Evolutionary conservation across 768 basidiomycete species (phyloP), one percentile per base, ranked within the genome.

Genomic region (Amanita jacksonii): DNA sequence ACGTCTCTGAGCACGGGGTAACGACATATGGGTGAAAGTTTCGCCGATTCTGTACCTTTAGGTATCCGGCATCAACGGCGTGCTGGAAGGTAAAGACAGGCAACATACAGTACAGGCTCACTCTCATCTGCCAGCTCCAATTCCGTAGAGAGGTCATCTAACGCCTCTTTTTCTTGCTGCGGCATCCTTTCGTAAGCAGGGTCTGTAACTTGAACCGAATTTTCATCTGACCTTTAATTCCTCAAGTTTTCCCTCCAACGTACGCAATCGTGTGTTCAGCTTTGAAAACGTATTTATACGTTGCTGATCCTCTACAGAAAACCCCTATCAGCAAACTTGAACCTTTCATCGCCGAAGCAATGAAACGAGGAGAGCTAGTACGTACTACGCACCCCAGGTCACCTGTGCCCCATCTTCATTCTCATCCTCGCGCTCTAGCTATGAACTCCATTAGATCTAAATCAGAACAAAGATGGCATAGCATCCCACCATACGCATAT

Each of bases 141-240:
- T 55, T 96, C 93, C 35, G 75, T 85, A 1, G 78, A 65, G 23
- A 96, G 73, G 59, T 97, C 93, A 48, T 94, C 90, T 10, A 94
- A 75, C 2, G 90, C 85, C 54, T 96, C 93, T 64, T 93, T 93
- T 65, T 94, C 91, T 74, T 86, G 81, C 91, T 97, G 56, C 10
- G 49, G 20, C 36, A 18, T 30, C 23, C 8, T 16, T 32, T 42
- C 23, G 16, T 33, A 38, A 43, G 32, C 52, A 41, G 39, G 45
- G 43, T 48, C 10, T 37, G n/a, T 13, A 5, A 22, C n/a, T 31
- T 30, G 30, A 20, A 13, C 3, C 19, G 18, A 5, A 8, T 9
- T 7, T 8, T 33, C 15, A 19, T 15, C 8, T 38, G 22, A 90
- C 92, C 74, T 86, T 86, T 54, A 91, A 72, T 19, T 63, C 64